Conservation (phyloP, 177 flowering plant species). For the Tripterygium wilfordii region DNA sequence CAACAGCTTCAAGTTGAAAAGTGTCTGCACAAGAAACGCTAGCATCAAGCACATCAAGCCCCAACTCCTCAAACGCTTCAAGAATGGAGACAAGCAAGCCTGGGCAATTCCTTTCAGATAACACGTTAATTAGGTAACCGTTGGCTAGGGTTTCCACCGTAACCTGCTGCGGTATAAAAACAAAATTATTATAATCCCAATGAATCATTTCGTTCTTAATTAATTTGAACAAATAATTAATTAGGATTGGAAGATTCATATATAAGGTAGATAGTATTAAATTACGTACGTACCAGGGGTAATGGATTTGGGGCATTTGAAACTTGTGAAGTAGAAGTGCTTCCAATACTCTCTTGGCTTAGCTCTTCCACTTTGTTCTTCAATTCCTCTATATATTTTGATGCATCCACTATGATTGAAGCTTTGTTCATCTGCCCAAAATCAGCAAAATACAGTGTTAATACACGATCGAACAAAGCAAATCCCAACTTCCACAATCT, state of each 20-base stretch:
- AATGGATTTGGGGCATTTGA: conserved; percentile 19
- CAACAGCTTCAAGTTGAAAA: conserved; percentile 67
- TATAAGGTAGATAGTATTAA: too few relatives aligned
- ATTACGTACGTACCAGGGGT: conserved; percentile 25
- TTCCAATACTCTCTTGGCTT: background rate
- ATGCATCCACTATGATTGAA: conserved; percentile 37
- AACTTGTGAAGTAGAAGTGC: conserved; percentile 15
- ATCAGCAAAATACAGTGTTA: background rate
- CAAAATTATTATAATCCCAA: background rate
- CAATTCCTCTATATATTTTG: conserved; percentile 35
- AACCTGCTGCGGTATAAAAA: conserved; percentile 31
- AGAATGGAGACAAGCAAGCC: conserved; percentile 74
- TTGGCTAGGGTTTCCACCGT: conserved; percentile 65
- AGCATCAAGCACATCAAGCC: conserved; percentile 70
- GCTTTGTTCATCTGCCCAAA: conserved; percentile 24
- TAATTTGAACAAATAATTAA: too few relatives aligned
- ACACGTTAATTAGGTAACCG: conserved; percentile 60
- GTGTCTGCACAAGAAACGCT: conserved; percentile 65
- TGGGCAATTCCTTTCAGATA: conserved; percentile 46
- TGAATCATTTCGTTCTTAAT: too few relatives aligned
- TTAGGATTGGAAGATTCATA: too few relatives aligned
- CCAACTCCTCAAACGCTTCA: conserved; percentile 70
- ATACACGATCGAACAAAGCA: background rate
- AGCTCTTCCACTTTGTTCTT: conserved; percentile 29
- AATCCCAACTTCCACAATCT: background rate